Evolutionary conservation across 2,329 filamentous ascomycete genomes (phyloP).

Genomic region (Tolypocladium inflatum): DNA sequence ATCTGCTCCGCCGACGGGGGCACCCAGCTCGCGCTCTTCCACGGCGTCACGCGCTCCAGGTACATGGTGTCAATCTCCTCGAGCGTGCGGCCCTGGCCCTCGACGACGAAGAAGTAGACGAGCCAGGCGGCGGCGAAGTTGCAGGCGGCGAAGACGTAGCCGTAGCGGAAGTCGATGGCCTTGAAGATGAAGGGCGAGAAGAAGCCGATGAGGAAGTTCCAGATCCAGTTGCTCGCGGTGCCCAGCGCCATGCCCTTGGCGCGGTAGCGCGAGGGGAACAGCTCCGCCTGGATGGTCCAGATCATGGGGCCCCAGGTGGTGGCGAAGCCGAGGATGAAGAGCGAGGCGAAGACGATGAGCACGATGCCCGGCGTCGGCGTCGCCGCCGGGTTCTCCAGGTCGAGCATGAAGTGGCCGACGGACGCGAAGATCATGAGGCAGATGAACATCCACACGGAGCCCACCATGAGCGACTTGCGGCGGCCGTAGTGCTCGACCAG

Average conservation of each 20-base stretch:
- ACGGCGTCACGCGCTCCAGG: slow-evolving; percentile 52
- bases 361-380: slow-evolving; percentile 40
- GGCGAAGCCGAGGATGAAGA: slow-evolving; percentile 57
- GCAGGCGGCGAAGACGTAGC: slow-evolving; percentile 67
- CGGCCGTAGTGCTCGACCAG: slow-evolving; percentile 60
- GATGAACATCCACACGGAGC: slow-evolving; percentile 50
- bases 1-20: slow-evolving; percentile 34
- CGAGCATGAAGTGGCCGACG: slow-evolving; percentile 39
- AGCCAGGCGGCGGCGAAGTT: slow-evolving; percentile 54
- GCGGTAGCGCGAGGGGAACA: slow-evolving; percentile 54
- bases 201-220: slow-evolving; percentile 69
- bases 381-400: slow-evolving; percentile 20
- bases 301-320: slow-evolving; percentile 59
- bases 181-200: slow-evolving; percentile 72
- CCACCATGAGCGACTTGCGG: slow-evolving; percentile 50
- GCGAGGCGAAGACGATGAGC: slow-evolving; percentile 53
- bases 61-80: slow-evolving; percentile 81
- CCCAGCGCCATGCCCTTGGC: slow-evolving; percentile 51
- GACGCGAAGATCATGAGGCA: slow-evolving; percentile 52
- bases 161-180: slow-evolving; percentile 63
- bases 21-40: slow-evolving; percentile 49
- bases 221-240: slow-evolving; percentile 56
- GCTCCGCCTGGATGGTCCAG: slow-evolving; percentile 55
- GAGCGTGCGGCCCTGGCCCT: slow-evolving; percentile 61
- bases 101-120: slow-evolving; percentile 71